These are phyloP conservation scores for Kodamaea neixiangensis DNA, from an alignment of 805 yeast species.

Conservation along the genomic window DNA sequence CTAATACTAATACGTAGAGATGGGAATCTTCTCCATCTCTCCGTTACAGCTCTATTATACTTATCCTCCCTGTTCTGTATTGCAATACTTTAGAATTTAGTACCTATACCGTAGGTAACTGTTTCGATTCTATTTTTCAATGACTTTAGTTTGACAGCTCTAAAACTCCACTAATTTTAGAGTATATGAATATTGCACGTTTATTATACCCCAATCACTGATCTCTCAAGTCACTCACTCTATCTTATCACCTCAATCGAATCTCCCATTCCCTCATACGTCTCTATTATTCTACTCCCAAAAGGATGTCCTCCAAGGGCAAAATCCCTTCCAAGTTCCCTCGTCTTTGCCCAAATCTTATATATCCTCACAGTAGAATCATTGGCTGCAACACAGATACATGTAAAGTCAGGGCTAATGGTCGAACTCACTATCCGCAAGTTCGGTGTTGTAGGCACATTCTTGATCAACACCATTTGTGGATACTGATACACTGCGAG, in stretches of 20 bases:
- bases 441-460: constrained; percentile 52
- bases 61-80: too few species aligned
- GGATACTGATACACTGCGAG: constrained; percentile 65
- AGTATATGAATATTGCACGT: too few species aligned
- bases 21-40: too few species aligned
- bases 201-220: too few species aligned
- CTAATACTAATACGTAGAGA: too few species aligned
- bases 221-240: too few species aligned
- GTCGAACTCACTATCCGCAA: constrained; percentile 68
- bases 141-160: too few species aligned
- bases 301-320: background rate
- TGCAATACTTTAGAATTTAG: too few species aligned
- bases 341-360: constrained; percentile 56
- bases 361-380: constrained; percentile 79
- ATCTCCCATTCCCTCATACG: constrained; percentile 12
- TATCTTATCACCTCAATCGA: background rate
- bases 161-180: too few species aligned
- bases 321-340: constrained; percentile 1
- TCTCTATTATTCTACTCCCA: constrained; percentile 14
- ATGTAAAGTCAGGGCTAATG: constrained; percentile 60
- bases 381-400: constrained; percentile 72
- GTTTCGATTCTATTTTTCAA: too few species aligned
- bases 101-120: too few species aligned
- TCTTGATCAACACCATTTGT: constrained; percentile 46
- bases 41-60: too few species aligned